Base-by-base conservation (phyloP, 2,329 filamentous ascomycete genomes). In the Verticillium longisporum region DNA sequence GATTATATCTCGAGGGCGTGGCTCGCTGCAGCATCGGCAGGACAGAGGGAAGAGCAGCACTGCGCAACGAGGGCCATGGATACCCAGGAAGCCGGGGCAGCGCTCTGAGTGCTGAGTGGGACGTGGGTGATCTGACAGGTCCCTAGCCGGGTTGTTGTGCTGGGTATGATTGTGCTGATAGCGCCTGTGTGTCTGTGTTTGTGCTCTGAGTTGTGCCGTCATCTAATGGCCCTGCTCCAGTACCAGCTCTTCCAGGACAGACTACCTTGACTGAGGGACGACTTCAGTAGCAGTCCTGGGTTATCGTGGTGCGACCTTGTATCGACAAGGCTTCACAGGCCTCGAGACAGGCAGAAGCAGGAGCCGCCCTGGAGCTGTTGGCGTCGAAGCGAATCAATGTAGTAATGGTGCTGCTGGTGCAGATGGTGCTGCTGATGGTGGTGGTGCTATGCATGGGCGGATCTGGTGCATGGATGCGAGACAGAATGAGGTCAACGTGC, bases 401-500 rank as follows among this genome's bases (percentile, higher is more conserved):
- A 26, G 45, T 34, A 1, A n/a, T 33, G 32, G 18, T 21, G 18
- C 18, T 21, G 18, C 18, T 21, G 18, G 18, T 21, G 18, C 18
- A 21, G 18, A 21, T 21, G 18, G 18, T 21, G 18, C 18, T 21
- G 18, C 18, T 21, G 18, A 21, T 21, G 18, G 18, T 21, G 18
- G 31, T 36, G 34, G 26, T 33, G 31, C 26, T 33, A 33, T 33
- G 32, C 33, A 36, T 15, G 32, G 55, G 18, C 34, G 33, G 33
- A 58, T 50, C 56, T 33, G 56, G 56, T 37, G 56, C 32, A 58
- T 58, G 56, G 33, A 53, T 53, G 45, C 45, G 21, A 58, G 56
- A 58, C 36, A 53, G 50, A 58, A 58, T 50, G 56, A 58, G 56
- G 50, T 45, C 56, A 58, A 58, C 14, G 41, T 38, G 33, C 56